phyloP scores from a whole-genome alignment of 192 early-diverging fungal genomes.

The Thamnidium elegans region DNA sequence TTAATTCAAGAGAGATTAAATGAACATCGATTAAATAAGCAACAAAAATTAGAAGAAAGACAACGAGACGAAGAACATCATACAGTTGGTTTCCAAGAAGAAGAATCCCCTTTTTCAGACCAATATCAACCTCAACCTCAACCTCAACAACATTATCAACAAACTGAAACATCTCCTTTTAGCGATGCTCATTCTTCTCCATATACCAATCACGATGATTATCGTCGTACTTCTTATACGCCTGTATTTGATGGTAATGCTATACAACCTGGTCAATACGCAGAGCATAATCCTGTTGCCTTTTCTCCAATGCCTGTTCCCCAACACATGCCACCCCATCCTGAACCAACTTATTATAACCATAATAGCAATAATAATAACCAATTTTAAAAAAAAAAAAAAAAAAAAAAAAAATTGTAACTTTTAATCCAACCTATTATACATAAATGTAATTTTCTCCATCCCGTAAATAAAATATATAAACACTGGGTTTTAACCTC shows the following conservation, averaged over 20 bases:
- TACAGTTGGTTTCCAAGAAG: background rate
- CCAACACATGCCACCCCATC: slow-evolving; percentile 33
- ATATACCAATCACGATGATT: background rate
- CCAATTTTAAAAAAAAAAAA: too few species aligned
- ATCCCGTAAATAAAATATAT: too few species aligned
- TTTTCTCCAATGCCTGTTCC: slow-evolving; percentile 20
- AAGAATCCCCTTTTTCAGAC: too few species aligned
- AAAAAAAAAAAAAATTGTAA: too few species aligned
- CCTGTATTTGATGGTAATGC: background rate
- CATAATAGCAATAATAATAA: background rate
- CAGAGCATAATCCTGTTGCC: background rate
- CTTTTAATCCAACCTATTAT: too few species aligned
- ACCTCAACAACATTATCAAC: background rate
- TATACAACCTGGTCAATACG: slow-evolving; percentile 13
- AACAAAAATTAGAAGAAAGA: background rate
- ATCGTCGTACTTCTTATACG: background rate
- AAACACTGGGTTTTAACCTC: too few species aligned
- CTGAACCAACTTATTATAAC: slow-evolving; percentile 10
- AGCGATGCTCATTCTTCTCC: background rate
- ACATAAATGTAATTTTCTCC: too few species aligned
- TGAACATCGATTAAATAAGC: slow-evolving; percentile 14
- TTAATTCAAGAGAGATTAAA: slow-evolving; percentile 30
- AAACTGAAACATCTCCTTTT: background rate
- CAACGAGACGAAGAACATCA: slow-evolving; percentile 10
- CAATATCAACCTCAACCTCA: too few species aligned